Evolutionary conservation across 257 asterid genomes (phyloP), one percentile per base, ranked within the genome.

Genomic region (Mitragyna speciosa): DNA sequence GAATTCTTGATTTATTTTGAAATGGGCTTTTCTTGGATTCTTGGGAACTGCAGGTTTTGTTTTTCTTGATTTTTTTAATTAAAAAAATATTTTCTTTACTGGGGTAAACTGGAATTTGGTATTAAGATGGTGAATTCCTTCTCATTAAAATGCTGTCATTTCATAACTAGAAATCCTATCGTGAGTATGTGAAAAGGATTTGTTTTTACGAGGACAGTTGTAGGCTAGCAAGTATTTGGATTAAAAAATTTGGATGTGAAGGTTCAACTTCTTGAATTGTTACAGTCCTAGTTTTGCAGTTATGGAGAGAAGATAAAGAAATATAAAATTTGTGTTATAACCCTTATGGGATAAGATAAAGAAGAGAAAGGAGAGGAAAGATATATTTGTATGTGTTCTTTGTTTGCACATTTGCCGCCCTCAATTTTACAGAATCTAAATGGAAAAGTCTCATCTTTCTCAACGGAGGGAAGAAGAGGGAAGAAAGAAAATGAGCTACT

Each of bases 21-120:
- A 45, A 4, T 68, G 65, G 75, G 77, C 28, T 72, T 12, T 33
- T 41, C 17, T 61, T 26, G 80, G 72, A 76, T 66, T 68, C 17
- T 75, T 47, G 47, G 58, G 80, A 76, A 69, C 75, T 70, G 47
- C 14, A 68, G 11, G 11, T 47, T 76, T 70, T 48, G 22, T 26
- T 19, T 19, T 51, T 49, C 17, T 16, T 83, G 9, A 3, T 51
- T 65, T 19, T 36, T 36, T 36, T 36, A 36, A 1, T 36, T 36
- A 36, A 36, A 36, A 36, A 31, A 31, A 17, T 28, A 4, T 77
- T 74, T 31, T 26, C 0, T 75, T 1, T 39, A 22, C 11, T 45
- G 6, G 39, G 56, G 45, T 43, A 1, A 12, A 28, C 30, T 70
- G 48, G 75, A 12, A 70, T 61, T 39, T 43, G 59, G 48, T 45